Base-by-base conservation (phyloP, 768 basidiomycete genomes). In the Panellus pusillus region DNA sequence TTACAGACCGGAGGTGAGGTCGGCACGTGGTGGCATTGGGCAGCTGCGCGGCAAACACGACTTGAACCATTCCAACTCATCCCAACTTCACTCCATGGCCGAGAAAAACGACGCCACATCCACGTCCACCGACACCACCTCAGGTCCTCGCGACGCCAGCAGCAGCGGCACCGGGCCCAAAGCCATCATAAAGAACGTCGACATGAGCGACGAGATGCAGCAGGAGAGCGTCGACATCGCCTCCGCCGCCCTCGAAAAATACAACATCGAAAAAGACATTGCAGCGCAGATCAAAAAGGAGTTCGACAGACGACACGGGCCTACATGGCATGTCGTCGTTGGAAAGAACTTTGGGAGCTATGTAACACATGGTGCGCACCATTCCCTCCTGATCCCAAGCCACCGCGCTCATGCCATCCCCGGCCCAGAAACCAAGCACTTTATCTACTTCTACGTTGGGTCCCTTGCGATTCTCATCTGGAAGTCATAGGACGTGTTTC, bases 311-410 rank as follows among this genome's bases (percentile, higher is more conserved):
- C 78, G 88, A 72, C 87, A 93, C 63, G 92, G 93, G 20, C 85
- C 91, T 52, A 97, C 95, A 63, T 98, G 96, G 96, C 96, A 98
- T 70, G 93, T 94, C 70, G 94, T 98, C 61, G 96, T 96, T 46
- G 96, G 96, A 56, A 98, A 96, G 80, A 97, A 98, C 77, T 98
- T 96, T 83, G 95, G 95, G 46, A 93, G 91, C 74, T 98, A 95
- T 68, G 95, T 98, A 39, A 97, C 95, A 41, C 95, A 97, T 66
- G 95, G 94, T 96, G 62, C 64, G 87, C 72, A 31, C 47, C n/a
- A 41, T 54, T 54, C 19, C n/a, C n/a, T n/a, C 40, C 20, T 24
- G 24, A 24, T 24, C 24, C 24, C 24, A 3, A 15, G 36, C 36
- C 20, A 12, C 32, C 29, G 50, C 24, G 28, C 38, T 44, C 43